Evolutionary conservation across 768 basidiomycete species (phyloP), one percentile per base, ranked within the genome.

Genomic region (Auriscalpium microsporum): DNA sequence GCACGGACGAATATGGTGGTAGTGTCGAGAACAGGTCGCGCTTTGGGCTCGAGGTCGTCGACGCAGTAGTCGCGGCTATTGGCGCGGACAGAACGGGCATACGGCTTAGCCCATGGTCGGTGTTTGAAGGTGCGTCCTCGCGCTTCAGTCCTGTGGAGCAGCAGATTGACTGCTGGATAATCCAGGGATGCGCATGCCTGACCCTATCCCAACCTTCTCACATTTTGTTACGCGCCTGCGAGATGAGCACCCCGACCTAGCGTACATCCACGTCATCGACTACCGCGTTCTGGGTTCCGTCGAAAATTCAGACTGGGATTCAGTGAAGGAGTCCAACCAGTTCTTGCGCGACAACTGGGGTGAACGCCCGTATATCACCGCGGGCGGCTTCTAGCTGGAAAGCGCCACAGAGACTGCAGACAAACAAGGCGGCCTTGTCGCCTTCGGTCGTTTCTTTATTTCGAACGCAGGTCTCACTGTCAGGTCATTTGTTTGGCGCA

Each of bases 1-100:
- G 84, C 14, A 79, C 76, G 8, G 86, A 88, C 64, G 69, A 75
- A 46, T 90, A 84, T 65, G 87, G 87, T 0, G 87, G 88, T 2
- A 77, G 75, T 46, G 68, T 87, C 33, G 79, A 84, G 64, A 79
- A 78, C 54, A 72, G 88, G 6, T 70, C 74, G 1, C 72, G 79
- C 28, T 87, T 90, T 64, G 62, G 67, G 0, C 68, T 84, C 7
- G 80, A 84, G 56, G 70, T 85, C 40, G 64, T 81, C 8, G 72
- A 78, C 37, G 80, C 79, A 1, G 68, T 86, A 1, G 70, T 68
- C 3, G 64, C 72, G 0, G 76, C 77, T 1, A 67, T 87, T 38
- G 86, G 87, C 0, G 65, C 71, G 28, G 75, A 79, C 21, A 73
- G 73, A n/a, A 73, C 78, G 1, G 81, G 70, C 0, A 69, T 88